Base-by-base conservation (phyloP, 208 protist species). In the Wallacemonas sp. region DNA sequence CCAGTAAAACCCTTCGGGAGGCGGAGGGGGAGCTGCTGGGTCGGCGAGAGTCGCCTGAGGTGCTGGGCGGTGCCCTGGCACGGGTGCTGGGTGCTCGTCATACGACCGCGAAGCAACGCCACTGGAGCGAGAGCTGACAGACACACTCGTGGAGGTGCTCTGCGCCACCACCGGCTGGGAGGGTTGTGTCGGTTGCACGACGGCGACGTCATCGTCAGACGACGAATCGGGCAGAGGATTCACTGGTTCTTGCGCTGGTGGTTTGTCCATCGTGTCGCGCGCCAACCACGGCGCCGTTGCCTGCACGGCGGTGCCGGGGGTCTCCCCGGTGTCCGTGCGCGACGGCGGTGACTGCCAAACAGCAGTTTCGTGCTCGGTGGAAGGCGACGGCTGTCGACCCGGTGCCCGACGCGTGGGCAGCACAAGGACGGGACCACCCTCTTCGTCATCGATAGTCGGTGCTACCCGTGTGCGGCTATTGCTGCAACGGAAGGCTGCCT, bases 121-220 rank as follows among this genome's bases (percentile, higher is more conserved):
- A 27, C 50, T 57, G 15, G 50, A 57, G 50, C 50, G 50, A 15
- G 50, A 57, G 50, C 50, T 57, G 50, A 57, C 9, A 37, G 50
- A 57, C 4, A 57, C 36, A 4, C 30, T 57, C n/a, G 50, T 19
- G 4, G 50, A 57, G 29, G 13, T 32, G 38, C 50, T 57, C 30
- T 19, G 46, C 10, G 21, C 6, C 24, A 26, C n/a, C 19, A 26
- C 13, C 26, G n/a, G 46, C 19, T 9, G 0, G 0, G n/a, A n/a
- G n/a, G n/a, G n/a, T n/a, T n/a, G n/a, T n/a, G n/a, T n/a, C n/a
- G n/a, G n/a, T n/a, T n/a, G n/a, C n/a, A n/a, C n/a, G n/a, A n/a
- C n/a, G n/a, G n/a, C n/a, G n/a, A n/a, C n/a, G n/a, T n/a, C n/a
- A n/a, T n/a, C n/a, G n/a, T n/a, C n/a, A n/a, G n/a, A n/a, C n/a